Percentiles rank a stretch among this genome's conserved stretches.
These are phyloP conservation scores for Apiotrichum laibachii DNA, from an alignment of 1,284 basidiomycete species.

Conservation along the genomic window DNA sequence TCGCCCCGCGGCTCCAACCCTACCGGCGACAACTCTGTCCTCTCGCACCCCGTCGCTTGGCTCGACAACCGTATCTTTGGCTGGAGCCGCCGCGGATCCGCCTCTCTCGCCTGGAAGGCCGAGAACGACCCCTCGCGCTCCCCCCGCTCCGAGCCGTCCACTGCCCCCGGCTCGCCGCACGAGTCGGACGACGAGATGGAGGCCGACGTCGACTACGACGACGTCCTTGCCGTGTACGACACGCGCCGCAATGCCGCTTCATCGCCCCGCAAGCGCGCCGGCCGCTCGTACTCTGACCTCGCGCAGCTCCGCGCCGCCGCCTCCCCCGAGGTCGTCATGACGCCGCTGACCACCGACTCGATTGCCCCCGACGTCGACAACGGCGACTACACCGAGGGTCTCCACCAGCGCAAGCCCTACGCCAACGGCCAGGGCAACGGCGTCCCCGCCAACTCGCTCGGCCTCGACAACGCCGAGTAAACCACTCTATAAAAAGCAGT, in stretches of 20 bases:
- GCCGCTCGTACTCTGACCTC: slow-evolving; percentile 38
- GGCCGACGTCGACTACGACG: slow-evolving; percentile 55
- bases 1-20: slow-evolving; percentile 59
- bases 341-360: background rate
- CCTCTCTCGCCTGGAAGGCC: slow-evolving; percentile 43
- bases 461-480: slow-evolving; percentile 21
- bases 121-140: slow-evolving; percentile 34
- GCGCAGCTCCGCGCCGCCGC: slow-evolving; percentile 4
- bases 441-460: slow-evolving; percentile 10
- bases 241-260: slow-evolving; percentile 27
- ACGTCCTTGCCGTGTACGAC: slow-evolving; percentile 51
- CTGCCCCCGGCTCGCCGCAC: slow-evolving; percentile 40
- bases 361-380: slow-evolving; percentile 4
- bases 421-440: background rate
- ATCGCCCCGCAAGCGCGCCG: slow-evolving; percentile 30
- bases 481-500: background rate
- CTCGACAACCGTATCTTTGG: slow-evolving; percentile 53
- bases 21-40: slow-evolving; percentile 41
- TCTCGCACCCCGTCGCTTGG: slow-evolving; percentile 51
- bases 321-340: slow-evolving; percentile 1
- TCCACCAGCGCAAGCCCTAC: slow-evolving; percentile 18
- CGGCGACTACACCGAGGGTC: slow-evolving; percentile 11
- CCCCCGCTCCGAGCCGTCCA: slow-evolving; percentile 33
- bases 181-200: slow-evolving; percentile 51
- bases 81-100: slow-evolving; percentile 44